Conservation (phyloP, 805 yeast genomes). For the Cyberlindnera meyerae region DNA sequence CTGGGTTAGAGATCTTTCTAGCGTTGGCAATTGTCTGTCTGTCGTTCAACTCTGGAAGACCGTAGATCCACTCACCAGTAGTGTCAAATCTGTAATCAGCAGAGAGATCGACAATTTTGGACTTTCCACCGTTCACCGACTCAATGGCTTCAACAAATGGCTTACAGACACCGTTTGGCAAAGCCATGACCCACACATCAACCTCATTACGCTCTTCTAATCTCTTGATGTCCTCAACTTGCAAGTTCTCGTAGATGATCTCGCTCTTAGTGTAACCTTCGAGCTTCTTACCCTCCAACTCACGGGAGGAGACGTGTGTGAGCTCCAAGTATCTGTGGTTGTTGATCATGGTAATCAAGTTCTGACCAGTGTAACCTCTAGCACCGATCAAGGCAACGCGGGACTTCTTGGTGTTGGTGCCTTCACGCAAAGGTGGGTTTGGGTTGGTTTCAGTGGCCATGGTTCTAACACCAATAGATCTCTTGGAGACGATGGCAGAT, state of each 20-base stretch:
- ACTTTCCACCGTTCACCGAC: slow-evolving; percentile 57
- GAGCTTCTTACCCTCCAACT: slow-evolving; percentile 79
- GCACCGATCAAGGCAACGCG: slow-evolving; percentile 96
- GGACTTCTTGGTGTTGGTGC: slow-evolving; percentile 55
- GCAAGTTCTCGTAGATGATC: slow-evolving; percentile 78
- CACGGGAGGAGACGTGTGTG: slow-evolving; percentile 94
- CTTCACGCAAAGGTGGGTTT: slow-evolving; percentile 66
- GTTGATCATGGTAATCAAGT: slow-evolving; percentile 80
- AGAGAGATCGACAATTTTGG: slow-evolving; percentile 85
- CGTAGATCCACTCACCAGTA: slow-evolving; percentile 86
- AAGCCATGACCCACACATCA: slow-evolving; percentile 98
- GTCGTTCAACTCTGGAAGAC: slow-evolving; percentile 85
- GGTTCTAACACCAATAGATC: slow-evolving; percentile 25
- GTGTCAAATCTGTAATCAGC: slow-evolving; percentile 96
- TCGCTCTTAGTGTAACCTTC: slow-evolving; percentile 82
- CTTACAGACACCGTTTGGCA: slow-evolving; percentile 95
- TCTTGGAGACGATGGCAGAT: slow-evolving; percentile 17
- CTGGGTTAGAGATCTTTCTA: slow-evolving; percentile 88
- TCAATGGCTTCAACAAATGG: slow-evolving; percentile 82
- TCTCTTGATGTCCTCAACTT: slow-evolving; percentile 75
- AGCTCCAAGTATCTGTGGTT: slow-evolving; percentile 83
- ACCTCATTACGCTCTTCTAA: slow-evolving; percentile 74
- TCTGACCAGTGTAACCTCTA: slow-evolving; percentile 96
- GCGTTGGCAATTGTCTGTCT: slow-evolving; percentile 66
- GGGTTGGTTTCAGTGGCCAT: slow-evolving; percentile 47